These are phyloP conservation scores for Scheffersomyces illinoinensis DNA, from an alignment of 1,139 yeast genomes.

Conservation along the genomic window DNA sequence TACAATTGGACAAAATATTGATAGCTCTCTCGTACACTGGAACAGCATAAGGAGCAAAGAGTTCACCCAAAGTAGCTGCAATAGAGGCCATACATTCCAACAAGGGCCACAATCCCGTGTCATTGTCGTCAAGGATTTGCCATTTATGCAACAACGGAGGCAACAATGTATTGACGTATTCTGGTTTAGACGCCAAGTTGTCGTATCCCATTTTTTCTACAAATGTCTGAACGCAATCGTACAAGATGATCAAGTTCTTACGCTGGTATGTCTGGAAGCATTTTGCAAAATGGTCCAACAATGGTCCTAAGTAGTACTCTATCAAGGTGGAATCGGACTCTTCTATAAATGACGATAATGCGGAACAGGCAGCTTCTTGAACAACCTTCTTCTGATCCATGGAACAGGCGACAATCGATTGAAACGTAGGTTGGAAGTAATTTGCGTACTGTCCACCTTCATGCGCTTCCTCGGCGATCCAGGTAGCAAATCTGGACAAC, in stretches of 20 bases:
- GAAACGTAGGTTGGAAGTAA: slow-evolving; percentile 75
- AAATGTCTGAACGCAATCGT: slow-evolving; percentile 91
- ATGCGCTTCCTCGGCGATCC: slow-evolving; percentile 73
- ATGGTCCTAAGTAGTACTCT: slow-evolving; percentile 47
- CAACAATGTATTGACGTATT: slow-evolving; percentile 61
- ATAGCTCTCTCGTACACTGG: slow-evolving; percentile 84
- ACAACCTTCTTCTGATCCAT: slow-evolving; percentile 86
- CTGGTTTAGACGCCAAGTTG: slow-evolving; percentile 51
- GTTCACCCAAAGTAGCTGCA: slow-evolving; percentile 82
- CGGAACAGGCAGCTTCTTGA: slow-evolving; percentile 91
- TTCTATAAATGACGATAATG: slow-evolving; percentile 82
- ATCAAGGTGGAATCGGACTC: slow-evolving; percentile 67
- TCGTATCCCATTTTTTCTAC: slow-evolving; percentile 73
- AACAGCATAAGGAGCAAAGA: slow-evolving; percentile 86
- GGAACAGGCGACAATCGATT: slow-evolving; percentile 71
- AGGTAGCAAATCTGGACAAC: slow-evolving; percentile 74
- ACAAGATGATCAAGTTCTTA: slow-evolving; percentile 75
- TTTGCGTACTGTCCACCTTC: slow-evolving; percentile 62
- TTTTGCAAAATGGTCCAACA: slow-evolving; percentile 66
- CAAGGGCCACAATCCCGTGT: slow-evolving; percentile 85
- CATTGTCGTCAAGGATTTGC: slow-evolving; percentile 72
- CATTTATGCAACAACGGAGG: slow-evolving; percentile 85
- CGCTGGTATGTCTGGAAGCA: slow-evolving; percentile 82
- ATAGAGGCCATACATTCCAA: slow-evolving; percentile 91
- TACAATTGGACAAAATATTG: slow-evolving; percentile 65